Conservation (phyloP, 805 yeast species). For the Hagleromyces aurorensis region DNA sequence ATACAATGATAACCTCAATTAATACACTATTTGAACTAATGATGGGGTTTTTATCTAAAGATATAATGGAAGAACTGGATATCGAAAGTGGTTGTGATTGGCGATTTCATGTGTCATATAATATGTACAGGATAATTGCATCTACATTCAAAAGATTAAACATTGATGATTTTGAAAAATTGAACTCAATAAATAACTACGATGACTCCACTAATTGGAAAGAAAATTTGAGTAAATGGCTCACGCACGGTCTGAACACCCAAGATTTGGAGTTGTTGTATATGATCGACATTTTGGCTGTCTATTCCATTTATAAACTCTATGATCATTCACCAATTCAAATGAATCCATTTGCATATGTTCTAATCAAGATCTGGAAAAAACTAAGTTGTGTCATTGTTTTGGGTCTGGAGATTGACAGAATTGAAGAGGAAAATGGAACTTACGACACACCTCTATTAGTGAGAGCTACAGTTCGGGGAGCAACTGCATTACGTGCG, state of each 20-base stretch:
- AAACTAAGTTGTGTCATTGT: constrained; percentile 51
- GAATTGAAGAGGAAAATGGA: constrained; percentile 39
- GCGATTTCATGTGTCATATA: constrained; percentile 20
- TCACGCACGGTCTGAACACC: constrained; percentile 31
- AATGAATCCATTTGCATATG: constrained; percentile 54
- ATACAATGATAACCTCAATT: constrained; percentile 44
- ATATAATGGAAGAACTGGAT: constrained; percentile 9
- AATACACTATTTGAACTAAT: constrained; percentile 47
- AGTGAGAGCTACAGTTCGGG: constrained; percentile 46
- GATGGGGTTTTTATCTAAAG: constrained; percentile 34
- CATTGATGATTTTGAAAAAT: constrained; percentile 20
- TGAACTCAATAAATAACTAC: constrained; percentile 16
- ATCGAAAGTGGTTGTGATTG: constrained; percentile 14
- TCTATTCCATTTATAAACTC: constrained; percentile 39
- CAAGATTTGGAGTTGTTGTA: constrained; percentile 40
- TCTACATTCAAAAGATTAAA: constrained; percentile 20
- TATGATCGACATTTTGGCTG: constrained; percentile 36
- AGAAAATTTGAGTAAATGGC: constrained; percentile 32
- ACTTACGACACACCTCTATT: constrained; percentile 37
- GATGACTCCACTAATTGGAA: constrained; percentile 21
- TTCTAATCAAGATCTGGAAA: constrained; percentile 57
- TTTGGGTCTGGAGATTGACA: constrained; percentile 53
- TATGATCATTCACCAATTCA: constrained; percentile 30
- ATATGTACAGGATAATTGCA: constrained; percentile 26
- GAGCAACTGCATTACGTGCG: constrained; percentile 55